Percentiles rank a stretch among this genome's conserved stretches.
Conservation (phyloP, 2,329 filamentous ascomycete species). For the Madurella fahalii region DNA sequence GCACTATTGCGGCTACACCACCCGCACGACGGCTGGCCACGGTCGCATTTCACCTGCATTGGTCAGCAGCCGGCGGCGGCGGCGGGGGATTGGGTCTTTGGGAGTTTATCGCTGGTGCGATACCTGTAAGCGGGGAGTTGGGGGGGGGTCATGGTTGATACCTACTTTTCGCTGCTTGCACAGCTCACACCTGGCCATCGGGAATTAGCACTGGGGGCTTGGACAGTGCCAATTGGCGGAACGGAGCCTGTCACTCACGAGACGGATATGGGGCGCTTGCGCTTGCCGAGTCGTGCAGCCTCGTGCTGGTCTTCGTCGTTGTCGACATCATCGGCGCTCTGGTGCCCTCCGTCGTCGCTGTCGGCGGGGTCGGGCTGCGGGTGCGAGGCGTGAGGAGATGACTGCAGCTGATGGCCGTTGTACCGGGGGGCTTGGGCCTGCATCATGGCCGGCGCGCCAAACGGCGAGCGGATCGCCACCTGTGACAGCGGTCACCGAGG, state of each 20-base stretch:
- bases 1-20: constrained; percentile 64
- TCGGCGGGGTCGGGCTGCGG: constrained; percentile 37
- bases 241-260: constrained; percentile 44
- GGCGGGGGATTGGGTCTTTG: neutral
- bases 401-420: constrained; percentile 18
- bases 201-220: constrained; percentile 8
- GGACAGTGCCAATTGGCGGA: constrained; percentile 10
- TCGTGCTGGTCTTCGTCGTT: constrained; percentile 42
- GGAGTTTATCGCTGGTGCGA: too few species aligned
- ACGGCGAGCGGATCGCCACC: constrained; percentile 2
- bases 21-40: constrained; percentile 67
- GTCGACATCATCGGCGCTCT: constrained; percentile 43
- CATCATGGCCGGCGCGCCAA: constrained; percentile 25
- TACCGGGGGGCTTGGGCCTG: constrained; percentile 22
- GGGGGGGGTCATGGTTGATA: constrained; percentile 1
- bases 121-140: too few species aligned
- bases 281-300: constrained; percentile 46
- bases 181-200: constrained; percentile 58
- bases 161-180: constrained; percentile 76
- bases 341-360: constrained; percentile 49
- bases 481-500: neutral
- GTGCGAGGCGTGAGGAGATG: constrained; percentile 20
- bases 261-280: constrained; percentile 58
- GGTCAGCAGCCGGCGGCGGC: constrained; percentile 11
- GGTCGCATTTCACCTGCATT: constrained; percentile 66